phyloP scores from a whole-genome alignment of 371 early-diverging fungal genomes.

The Zancudomyces culisetae region DNA sequence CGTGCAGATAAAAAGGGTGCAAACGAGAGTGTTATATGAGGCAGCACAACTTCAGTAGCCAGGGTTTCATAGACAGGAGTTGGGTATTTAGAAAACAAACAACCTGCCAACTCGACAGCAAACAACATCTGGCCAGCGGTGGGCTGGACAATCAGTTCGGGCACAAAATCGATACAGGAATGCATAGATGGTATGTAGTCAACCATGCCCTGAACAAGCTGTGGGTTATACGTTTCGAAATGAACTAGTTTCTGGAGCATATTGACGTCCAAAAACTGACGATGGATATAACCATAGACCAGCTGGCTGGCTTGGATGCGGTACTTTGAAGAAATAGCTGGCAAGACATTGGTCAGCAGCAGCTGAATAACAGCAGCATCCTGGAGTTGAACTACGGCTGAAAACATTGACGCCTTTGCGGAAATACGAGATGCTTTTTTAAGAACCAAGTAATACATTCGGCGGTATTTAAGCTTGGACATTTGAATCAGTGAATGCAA shows the following conservation, averaged over 20 bases:
- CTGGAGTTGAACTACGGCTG: constrained; percentile 27
- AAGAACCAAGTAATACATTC: constrained; percentile 7
- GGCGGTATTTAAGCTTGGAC: constrained; percentile 19
- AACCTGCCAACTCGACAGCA: constrained; percentile 24
- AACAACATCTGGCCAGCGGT: constrained; percentile 23
- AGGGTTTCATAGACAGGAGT: constrained; percentile 20
- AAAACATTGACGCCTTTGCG: constrained; percentile 21
- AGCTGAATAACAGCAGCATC: constrained; percentile 28
- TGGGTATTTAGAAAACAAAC: constrained; percentile 27
- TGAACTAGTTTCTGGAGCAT: constrained; percentile 28
- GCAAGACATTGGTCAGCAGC: constrained; percentile 18
- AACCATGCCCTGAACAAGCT: constrained; percentile 21
- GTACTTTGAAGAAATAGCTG: neutral
- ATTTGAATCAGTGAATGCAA: constrained; percentile 23
- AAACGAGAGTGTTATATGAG: neutral
- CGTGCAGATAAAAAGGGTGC: neutral
- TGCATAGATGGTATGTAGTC: constrained; percentile 33
- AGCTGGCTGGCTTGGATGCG: constrained; percentile 4
- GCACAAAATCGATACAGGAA: constrained; percentile 33
- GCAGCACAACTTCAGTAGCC: constrained; percentile 18
- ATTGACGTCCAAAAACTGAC: constrained; percentile 23
- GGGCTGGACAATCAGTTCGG: constrained; percentile 28
- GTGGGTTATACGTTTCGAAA: constrained; percentile 27
- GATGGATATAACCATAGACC: constrained; percentile 26
- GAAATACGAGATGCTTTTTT: constrained; percentile 7